Base-by-base conservation (phyloP, 257 asterid species). In the Cinchona pubescens region DNA sequence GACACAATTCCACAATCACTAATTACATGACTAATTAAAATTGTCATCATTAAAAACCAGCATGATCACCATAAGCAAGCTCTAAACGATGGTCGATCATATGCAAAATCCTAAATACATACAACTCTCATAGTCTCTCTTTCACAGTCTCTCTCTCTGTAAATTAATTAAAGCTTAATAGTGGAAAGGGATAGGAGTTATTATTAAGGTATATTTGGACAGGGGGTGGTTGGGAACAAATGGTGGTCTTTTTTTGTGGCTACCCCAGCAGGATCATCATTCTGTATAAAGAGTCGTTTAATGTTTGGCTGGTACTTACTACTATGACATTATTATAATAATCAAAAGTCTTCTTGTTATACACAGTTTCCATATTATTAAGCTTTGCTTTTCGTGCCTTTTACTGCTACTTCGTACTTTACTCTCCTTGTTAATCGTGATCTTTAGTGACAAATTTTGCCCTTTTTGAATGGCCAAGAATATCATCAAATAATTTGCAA, bases 1-100 rank as follows among this genome's bases (percentile, higher is more conserved):
- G 86, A 81, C 81, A 79, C 78, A 77, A 55, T 53, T 18, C 83
- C 58, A 7, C 85, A 81, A 64, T 81, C 85, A 78, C 84, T 89
- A 73, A 90, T 89, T 67, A 80, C 82, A 1, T 72, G 67, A 65
- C 72, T 61, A n/a, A n/a, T n/a, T 68, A 38, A 55, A 72, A 32
- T 3, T 40, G n/a, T n/a, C n/a, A 69, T 53, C 55, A 74, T 16
- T 61, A 67, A 76, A 75, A 70, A 53, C 12, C 55, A 56, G 23
- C 53, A 25, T n/a, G n/a, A n/a, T 43, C 40, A 25, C 25, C 25
- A 32, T 32, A 12, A 82, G n/a, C n/a, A 70, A 34, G 48, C 30
- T 34, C 37, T 25, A 73, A 59, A 69, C 53, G 19, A 4, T 12
- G 4, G 13, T 43, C n/a, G 23, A 34, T 32, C 19, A 35, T 48